Evolutionary conservation across 73 alveolate species (phyloP).

Genomic region (Tetrahymena borealis): DNA sequence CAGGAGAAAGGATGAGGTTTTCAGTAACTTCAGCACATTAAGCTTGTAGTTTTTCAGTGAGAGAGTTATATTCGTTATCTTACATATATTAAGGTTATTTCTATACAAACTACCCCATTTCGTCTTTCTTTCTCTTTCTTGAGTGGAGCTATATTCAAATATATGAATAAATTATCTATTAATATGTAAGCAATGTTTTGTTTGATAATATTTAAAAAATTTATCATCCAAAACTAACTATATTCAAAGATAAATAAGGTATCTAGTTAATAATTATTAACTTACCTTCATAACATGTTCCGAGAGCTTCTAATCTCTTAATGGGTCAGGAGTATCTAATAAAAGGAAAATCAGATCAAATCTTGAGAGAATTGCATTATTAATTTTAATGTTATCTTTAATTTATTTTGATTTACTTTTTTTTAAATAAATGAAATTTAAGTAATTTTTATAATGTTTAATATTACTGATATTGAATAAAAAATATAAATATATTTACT

Average conservation of each 20-base stretch:
- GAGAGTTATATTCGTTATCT: background rate
- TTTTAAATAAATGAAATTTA: background rate
- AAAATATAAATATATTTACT: background rate
- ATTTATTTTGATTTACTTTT: constrained; percentile 38
- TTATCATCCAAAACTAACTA: background rate
- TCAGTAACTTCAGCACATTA: constrained; percentile 30
- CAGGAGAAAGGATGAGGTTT: constrained; percentile 35
- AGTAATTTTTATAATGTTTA: too few species aligned
- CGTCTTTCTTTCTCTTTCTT: constrained; percentile 10
- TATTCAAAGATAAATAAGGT: background rate
- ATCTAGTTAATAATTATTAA: constrained; percentile 24
- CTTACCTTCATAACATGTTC: constrained; percentile 78
- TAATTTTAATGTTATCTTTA: constrained; percentile 57
- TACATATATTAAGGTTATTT: background rate
- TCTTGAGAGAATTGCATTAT: constrained; percentile 70
- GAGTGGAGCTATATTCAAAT: background rate
- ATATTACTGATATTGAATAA: too few species aligned
- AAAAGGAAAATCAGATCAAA: constrained; percentile 79
- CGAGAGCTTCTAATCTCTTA: constrained; percentile 62
- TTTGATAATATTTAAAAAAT: background rate
- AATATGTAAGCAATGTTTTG: background rate
- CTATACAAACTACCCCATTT: background rate
- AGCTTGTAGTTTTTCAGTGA: constrained; percentile 15
- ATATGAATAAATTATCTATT: background rate
- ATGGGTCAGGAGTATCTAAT: constrained; percentile 76